Evolutionary conservation across 768 basidiomycete species (phyloP), one percentile per base, ranked within the genome.

Genomic region (Tephrocybe sp.): DNA sequence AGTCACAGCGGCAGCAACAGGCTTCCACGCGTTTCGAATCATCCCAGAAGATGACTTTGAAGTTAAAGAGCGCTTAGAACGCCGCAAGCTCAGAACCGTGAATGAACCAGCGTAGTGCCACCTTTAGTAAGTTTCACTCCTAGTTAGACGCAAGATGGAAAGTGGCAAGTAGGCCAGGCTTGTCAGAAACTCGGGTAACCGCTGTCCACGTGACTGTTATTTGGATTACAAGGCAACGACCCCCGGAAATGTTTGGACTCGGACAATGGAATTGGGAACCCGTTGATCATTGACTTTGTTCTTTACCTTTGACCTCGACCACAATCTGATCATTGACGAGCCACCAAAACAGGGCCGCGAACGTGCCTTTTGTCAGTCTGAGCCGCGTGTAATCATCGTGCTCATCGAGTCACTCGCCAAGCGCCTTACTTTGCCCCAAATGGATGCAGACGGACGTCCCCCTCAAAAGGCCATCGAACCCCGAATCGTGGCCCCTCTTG

Each of bases 21-120:
- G 86, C 64, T 81, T 90, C 87, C 85, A 88, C 36, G 75, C 78
- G 56, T 77, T 78, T 60, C 74, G 74, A 52, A 88, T 69, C 85
- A 90, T 90, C 26, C 61, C 62, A 24, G 26, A 40, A 33, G 42
- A 32, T 24, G 39, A 39, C n/a, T 11, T 26, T 20, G 32, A 55
- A 14, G 18, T 42, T 36, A 36, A 36, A 36, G 17, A n/a, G 17
- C 17, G 34, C 11, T 21, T 18, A 18, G 38, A 21, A n/a, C n/a
- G n/a, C 38, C 8, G 20, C 8, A 39, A 21, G 20, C 20, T 20
- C 7, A 21, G n/a, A 20, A 39, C 15, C 4, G 9, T 4, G 11
- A n/a, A n/a, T n/a, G n/a, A n/a, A n/a, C n/a, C n/a, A 36, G 34
- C 9, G 4, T 40, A 40, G 23, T 33, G 24, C 3, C 10, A 38